phyloP scores from a whole-genome alignment of 495 filamentous ascomycete species.

The Penicillium chermesinum region DNA sequence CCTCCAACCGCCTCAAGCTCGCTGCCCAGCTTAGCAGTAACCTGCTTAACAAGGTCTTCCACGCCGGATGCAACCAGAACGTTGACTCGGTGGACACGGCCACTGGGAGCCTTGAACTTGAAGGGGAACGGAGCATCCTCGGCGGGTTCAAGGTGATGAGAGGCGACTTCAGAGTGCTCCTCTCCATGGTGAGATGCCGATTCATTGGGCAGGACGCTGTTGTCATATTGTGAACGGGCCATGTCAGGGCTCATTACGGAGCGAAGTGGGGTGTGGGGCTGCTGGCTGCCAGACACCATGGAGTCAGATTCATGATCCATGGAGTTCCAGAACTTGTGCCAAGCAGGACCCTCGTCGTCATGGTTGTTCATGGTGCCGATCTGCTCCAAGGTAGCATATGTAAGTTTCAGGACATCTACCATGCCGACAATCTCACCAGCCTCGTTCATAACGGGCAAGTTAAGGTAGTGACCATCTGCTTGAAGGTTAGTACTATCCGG shows the following conservation, averaged over 20 bases:
- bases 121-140: conserved; percentile 85
- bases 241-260: conserved; percentile 76
- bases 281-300: conserved; percentile 81
- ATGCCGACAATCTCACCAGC: conserved; percentile 96
- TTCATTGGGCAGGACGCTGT: conserved; percentile 86
- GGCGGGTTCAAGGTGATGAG: conserved; percentile 41
- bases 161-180: conserved; percentile 59
- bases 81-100: conserved; percentile 89
- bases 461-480: conserved; percentile 93
- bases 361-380: conserved; percentile 72
- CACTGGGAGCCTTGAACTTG: conserved; percentile 98
- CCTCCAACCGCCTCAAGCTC: conserved; percentile 87
- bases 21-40: conserved; percentile 79
- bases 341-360: conserved; percentile 92
- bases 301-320: conserved; percentile 96
- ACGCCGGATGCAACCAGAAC: conserved; percentile 76
- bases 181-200: conserved; percentile 91
- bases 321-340: conserved; percentile 99
- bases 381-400: conserved; percentile 96
- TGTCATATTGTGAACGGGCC: conserved; percentile 55
- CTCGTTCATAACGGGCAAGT: conserved; percentile 97
- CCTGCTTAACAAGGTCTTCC: conserved; percentile 69
- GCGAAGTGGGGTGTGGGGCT: conserved; percentile 53
- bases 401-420: conserved; percentile 97
- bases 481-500: conserved; percentile 8